Evolutionary conservation across 805 yeast genomes (phyloP), one percentile per base, ranked within the genome.

Genomic region (Yamadazyma olivae): DNA sequence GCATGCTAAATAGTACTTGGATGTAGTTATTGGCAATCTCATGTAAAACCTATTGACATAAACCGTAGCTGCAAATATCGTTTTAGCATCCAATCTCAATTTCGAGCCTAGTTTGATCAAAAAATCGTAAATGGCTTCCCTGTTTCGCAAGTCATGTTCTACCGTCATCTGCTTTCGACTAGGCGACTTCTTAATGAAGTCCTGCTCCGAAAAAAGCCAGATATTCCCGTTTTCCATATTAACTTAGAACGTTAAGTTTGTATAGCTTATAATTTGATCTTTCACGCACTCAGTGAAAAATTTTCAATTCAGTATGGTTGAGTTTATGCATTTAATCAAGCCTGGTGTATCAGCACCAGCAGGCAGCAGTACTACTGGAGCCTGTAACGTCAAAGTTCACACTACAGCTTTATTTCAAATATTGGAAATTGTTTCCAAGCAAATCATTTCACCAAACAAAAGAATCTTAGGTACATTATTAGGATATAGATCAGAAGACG

Each of bases 401-500:
- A 72, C 87, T 3, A 70, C 86, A 35, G 91, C 93, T 4, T 67
- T 83, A 35, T 75, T 88, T 62, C 84, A 81, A 58, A 74, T 88
- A 40, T 70, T 88, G 43, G 93, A 87, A 56, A 80, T 85, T 44
- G 84, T 61, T 61, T 77, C 77, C 64, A 59, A 69, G 67, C 56
- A 75, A 50, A 57, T 56, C 25, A 57, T 65, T 38, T 54, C 59
- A 28, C 44, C 48, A 30, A 54, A 74, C 45, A 64, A 68, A 45
- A 74, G 93, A 57, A 77, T 83, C 42, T 80, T 88, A 48, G 96
- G 96, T 43, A 84, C 95, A 10, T 71, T 88, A 41, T 67, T 88
- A 31, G 96, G 96, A 22, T 62, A 74, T 32, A 75, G 95, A 57
- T 81, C 90, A 17, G 95, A 87, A 43, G 95, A 87, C 56, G 95